These are phyloP conservation scores for Rhizopogon parksii DNA, from an alignment of 1,284 basidiomycete species.

Conservation along the genomic window DNA sequence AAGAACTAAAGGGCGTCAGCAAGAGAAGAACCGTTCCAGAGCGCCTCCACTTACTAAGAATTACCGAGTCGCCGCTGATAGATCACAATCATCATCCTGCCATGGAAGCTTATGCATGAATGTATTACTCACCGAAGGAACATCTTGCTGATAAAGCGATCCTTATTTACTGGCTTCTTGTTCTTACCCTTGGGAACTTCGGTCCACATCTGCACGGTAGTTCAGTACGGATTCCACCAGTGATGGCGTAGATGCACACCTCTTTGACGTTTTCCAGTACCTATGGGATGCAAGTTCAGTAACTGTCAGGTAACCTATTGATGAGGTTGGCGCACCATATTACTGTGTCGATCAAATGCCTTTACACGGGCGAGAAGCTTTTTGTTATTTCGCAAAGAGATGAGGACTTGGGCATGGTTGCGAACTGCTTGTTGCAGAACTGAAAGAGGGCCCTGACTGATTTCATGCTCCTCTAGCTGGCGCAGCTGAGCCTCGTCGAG, in stretches of 20 bases:
- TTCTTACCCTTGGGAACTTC: conserved; percentile 97
- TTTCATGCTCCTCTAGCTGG: conserved; percentile 94
- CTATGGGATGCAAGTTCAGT: conserved; percentile 34
- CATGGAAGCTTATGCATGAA: conserved; percentile 10
- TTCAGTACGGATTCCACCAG: not conserved
- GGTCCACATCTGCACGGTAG: conserved; percentile 85
- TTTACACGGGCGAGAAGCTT: conserved; percentile 97
- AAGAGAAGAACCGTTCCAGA: conserved; percentile 8
- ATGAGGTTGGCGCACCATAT: conserved; percentile 68
- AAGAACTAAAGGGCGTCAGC: conserved; percentile 50
- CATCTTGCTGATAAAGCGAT: conserved; percentile 99
- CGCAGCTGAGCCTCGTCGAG: conserved; percentile 95
- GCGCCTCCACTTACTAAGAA: conserved; percentile 66
- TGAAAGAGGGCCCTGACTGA: conserved; percentile 94
- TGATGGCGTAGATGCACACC: conserved; percentile 37
- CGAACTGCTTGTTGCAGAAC: conserved; percentile 97
- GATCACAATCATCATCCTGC: conserved; percentile 13
- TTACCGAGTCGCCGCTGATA: conserved; percentile 86
- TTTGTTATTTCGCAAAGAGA: conserved; percentile 97
- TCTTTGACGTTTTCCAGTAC: conserved; percentile 97
- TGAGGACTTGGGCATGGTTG: conserved; percentile 96
- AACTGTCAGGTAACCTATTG: not conserved
- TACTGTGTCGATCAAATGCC: conserved; percentile 97
- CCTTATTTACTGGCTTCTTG: conserved; percentile 98
- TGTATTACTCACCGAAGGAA: conserved; percentile 62